Evolutionary conservation across 129 eudicot genomes (phyloP).

Genomic region (Lactuca saligna): DNA sequence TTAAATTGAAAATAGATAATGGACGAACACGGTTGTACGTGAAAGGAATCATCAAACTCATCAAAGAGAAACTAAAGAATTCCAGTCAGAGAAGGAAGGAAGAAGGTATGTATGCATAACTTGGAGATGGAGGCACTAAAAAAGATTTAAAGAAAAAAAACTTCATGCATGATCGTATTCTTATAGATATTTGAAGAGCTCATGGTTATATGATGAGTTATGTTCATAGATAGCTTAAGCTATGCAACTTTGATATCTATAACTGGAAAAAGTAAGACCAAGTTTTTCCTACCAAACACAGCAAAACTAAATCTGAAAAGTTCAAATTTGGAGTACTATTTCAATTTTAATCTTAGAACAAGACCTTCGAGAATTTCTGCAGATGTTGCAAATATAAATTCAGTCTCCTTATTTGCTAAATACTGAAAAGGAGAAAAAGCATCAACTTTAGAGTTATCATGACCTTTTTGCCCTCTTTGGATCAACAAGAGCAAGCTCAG

Average conservation of each 20-base stretch:
- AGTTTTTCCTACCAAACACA: not conserved
- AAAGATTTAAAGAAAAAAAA: too few relatives aligned
- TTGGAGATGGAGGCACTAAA: too few relatives aligned
- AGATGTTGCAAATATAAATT: not conserved
- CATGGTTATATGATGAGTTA: too few relatives aligned
- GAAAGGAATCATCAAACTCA: too few relatives aligned
- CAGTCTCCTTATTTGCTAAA: not conserved
- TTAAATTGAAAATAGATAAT: not conserved
- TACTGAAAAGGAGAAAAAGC: not conserved
- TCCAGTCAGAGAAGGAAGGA: too few relatives aligned
- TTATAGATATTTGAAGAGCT: too few relatives aligned
- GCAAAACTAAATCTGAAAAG: not conserved
- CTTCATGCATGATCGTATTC: too few relatives aligned
- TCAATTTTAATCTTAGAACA: conserved; percentile 4
- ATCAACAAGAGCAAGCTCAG: conserved; percentile 91
- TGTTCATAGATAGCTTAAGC: not conserved
- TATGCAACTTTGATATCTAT: conserved; percentile 1
- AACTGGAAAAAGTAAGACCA: not conserved
- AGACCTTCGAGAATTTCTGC: not conserved
- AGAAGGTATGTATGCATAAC: too few relatives aligned
- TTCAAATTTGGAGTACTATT: not conserved
- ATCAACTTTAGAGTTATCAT: too few relatives aligned
- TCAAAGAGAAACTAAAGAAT: too few relatives aligned
- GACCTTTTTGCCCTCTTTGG: conserved; percentile 96
- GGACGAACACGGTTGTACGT: not conserved